A percentile compares a stretch with the other conserved stretches of the same genome.
phyloP scores from a whole-genome alignment of 2,329 filamentous ascomycete species.

The Aspergillus sp. region DNA sequence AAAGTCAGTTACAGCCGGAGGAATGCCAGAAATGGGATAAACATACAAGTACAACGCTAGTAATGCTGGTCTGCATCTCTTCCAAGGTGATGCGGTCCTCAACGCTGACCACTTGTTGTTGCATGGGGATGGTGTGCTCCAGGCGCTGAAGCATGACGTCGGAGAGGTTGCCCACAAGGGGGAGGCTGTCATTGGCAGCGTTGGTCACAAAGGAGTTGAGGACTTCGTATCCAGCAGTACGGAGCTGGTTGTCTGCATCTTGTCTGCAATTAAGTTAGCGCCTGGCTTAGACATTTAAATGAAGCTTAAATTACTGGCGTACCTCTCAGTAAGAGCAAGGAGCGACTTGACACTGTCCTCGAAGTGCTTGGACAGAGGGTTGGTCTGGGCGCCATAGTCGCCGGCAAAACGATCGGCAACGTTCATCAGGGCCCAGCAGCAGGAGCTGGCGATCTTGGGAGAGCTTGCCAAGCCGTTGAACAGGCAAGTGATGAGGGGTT shows the following conservation, averaged over 20 bases:
- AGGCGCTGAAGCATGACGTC: slow-evolving; percentile 88
- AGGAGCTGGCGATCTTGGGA: slow-evolving; percentile 95
- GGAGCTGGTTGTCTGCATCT: slow-evolving; percentile 82
- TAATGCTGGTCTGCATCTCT: slow-evolving; percentile 96
- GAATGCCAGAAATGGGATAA: neutral
- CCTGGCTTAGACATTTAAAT: neutral
- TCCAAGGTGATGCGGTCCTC: slow-evolving; percentile 95
- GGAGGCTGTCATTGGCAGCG: slow-evolving; percentile 80
- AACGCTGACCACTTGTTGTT: slow-evolving; percentile 90
- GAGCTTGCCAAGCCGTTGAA: slow-evolving; percentile 88
- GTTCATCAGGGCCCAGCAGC: slow-evolving; percentile 99
- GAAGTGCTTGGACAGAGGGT: slow-evolving; percentile 88
- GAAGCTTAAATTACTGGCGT: too few relatives aligned
- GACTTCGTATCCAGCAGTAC: slow-evolving; percentile 95
- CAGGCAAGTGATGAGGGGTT: slow-evolving; percentile 80
- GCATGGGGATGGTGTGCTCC: slow-evolving; percentile 84
- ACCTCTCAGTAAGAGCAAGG: slow-evolving; percentile 77
- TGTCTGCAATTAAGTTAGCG: slow-evolving; percentile 39
- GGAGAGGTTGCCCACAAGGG: slow-evolving; percentile 76
- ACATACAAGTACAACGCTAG: slow-evolving; percentile 74
- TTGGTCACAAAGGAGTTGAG: slow-evolving; percentile 93
- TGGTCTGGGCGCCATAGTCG: slow-evolving; percentile 74
- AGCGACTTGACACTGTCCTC: slow-evolving; percentile 86
- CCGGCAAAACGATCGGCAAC: slow-evolving; percentile 92
- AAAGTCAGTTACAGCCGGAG: slow-evolving; percentile 13